These are phyloP conservation scores for Calonectria naviculata DNA, from an alignment of 2,329 filamentous ascomycete genomes.

Conservation along the genomic window DNA sequence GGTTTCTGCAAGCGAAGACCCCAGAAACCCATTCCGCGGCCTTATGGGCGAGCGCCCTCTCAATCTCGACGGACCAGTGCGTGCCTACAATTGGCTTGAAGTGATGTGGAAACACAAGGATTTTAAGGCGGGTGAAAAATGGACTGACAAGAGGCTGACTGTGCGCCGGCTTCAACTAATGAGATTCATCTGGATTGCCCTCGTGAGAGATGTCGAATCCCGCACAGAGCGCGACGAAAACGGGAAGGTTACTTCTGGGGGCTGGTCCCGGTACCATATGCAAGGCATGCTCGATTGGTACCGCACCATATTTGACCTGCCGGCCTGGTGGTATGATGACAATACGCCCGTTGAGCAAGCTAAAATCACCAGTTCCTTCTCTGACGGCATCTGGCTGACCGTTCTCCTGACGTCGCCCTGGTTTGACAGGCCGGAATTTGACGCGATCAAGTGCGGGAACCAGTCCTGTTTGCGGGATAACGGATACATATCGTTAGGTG, in stretches of 20 bases:
- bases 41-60: background rate
- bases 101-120: no score
- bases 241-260: background rate
- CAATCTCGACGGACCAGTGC: background rate
- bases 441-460: background rate
- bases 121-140: background rate
- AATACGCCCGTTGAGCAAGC: background rate
- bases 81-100: background rate
- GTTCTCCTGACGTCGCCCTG: conserved; percentile 8
- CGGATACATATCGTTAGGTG: background rate
- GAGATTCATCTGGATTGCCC: background rate
- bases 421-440: background rate
- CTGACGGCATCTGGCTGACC: background rate
- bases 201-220: background rate
- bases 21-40: background rate
- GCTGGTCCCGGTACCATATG: background rate
- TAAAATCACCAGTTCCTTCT: background rate
- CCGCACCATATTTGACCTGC: background rate
- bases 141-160: background rate
- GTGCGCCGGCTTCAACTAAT: background rate
- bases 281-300: conserved; percentile 6
- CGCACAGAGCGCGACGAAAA: background rate
- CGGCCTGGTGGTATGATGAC: background rate
- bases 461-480: background rate
- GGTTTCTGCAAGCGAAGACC: background rate